Evolutionary conservation across 495 filamentous ascomycete genomes (phyloP), one percentile per base, ranked within the genome.

Genomic region (Penicillium canariense): DNA sequence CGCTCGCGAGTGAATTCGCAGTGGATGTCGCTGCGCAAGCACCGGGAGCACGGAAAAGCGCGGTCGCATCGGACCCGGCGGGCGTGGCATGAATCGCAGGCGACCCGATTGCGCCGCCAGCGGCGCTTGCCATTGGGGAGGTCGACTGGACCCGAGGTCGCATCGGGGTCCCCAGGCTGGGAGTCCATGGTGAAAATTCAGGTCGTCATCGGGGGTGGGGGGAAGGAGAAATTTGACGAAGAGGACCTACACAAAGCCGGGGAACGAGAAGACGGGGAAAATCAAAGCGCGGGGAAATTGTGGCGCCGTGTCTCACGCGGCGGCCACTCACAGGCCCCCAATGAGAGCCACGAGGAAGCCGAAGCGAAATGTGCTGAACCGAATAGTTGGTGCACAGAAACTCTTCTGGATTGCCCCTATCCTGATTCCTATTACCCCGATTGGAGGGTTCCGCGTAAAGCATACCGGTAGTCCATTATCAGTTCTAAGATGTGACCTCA

Each of bases 1-100:
- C 71, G 70, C 54, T 78, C 75, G 14, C 75, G 67, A 5, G 75
- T 78, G 30, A 78, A 75, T 60, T 76, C 69, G 48, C 75, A 78
- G 25, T 57, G 68, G 20, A 67, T 71, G 5, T 75, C 70, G 56
- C 73, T 73, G 26, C 73, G 71, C 12, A 75, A 63, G 31, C 75
- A 78, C 51, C 75, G 66, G 17, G 73, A 74, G 48, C 75, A 78
- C 11, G 75, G 75, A 39, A 78, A 78, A 3, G 72, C 73, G 15
- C 75, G 73, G 56, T 78, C 75, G 65, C 75, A 78, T 58, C 73
- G 68, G n/a, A 78, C 75, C 11, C 75, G 73, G 17, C 75, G 75
- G 5, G 68, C 59, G 40, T 78, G 75, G 50, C 75, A 78, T 7
- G 73, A 71, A 52, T 78, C 73, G 55, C 75, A 78, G 23, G 75